Evolutionary conservation across 805 yeast species (phyloP), one percentile per base, ranked within the genome.

Genomic region (Zygosaccharomyces bisporus): DNA sequence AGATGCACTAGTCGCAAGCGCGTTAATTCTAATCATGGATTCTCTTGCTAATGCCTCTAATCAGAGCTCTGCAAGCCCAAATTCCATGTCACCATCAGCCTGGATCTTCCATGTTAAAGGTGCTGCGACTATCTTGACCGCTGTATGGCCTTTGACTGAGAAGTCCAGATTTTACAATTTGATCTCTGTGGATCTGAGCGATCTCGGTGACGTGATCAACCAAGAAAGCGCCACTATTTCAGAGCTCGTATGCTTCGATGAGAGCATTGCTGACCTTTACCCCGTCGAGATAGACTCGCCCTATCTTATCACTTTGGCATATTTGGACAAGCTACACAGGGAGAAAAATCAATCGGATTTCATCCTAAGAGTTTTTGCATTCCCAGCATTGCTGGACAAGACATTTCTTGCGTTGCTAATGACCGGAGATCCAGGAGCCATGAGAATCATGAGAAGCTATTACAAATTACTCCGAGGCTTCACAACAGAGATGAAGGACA

Each of bases 101-200:
- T 91, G 98, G 98, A 81, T 91, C 45, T 93, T 87, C 71, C 97
- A 91, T 58, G 96, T 91, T 9, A 86, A 93, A 55, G 98, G 97
- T 24, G 96, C 97, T 0, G 96, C 96, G 4, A 90, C 97, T 0
- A 91, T 91, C 43, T 71, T 91, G 40, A 86, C 96, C 1, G 95
- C 96, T 0, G 96, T 90, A n/a, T 88, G 96, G 89, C 96, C 96
- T 3, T 69, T 89, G 39, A 81, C 82, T 36, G 81, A 79, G 36
- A 72, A 74, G 10, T 82, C 88, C 3, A 65, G 84, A 43, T 83
- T 83, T 60, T 77, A 79, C 57, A 75, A 80, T 51, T 73, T 83
- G 51, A 82, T 86, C 33, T 83, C 91, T n/a, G 90, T 87, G 9
- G 97, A 89, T 58, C 69, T 91, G 45, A 85, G 95, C 41, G 97